phyloP scores from a whole-genome alignment of 2,329 filamentous ascomycete species.

The Simplicillium sp. region DNA sequence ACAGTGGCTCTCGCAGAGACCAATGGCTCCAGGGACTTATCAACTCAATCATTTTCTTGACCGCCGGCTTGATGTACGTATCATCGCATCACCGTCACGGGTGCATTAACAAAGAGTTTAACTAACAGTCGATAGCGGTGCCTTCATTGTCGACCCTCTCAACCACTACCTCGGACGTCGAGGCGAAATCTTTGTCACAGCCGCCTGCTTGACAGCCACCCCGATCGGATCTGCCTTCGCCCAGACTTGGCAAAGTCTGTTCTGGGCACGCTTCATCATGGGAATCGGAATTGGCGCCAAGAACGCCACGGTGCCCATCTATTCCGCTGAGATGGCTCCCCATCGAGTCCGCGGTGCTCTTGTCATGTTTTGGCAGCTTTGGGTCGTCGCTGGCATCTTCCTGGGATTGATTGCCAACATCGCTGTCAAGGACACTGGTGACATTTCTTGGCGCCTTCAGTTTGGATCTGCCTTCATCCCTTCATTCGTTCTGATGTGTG shows the following conservation, averaged over 20 bases:
- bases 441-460: slow-evolving; percentile 52
- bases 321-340: slow-evolving; percentile 62
- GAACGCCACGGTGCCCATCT: slow-evolving; percentile 57
- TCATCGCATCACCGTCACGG: slow-evolving; percentile 22
- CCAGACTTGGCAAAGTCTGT: slow-evolving; percentile 56
- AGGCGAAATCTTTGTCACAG: slow-evolving; percentile 58
- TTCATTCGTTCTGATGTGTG: slow-evolving; percentile 38
- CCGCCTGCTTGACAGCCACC: slow-evolving; percentile 33
- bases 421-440: slow-evolving; percentile 40
- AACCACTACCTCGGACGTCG: slow-evolving; percentile 57
- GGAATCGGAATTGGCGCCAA: slow-evolving; percentile 62
- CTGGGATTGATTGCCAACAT: slow-evolving; percentile 43
- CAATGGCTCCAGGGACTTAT: slow-evolving; percentile 29
- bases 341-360: slow-evolving; percentile 59
- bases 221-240: slow-evolving; percentile 48
- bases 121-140: slow-evolving; percentile 10
- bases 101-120: no score
- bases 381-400: slow-evolving; percentile 30
- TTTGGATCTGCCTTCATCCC: slow-evolving; percentile 48
- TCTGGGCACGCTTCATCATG: slow-evolving; percentile 56
- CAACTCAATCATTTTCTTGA: slow-evolving; percentile 24
- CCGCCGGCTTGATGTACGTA: slow-evolving; percentile 49
- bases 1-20: slow-evolving; percentile 26
- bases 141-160: slow-evolving; percentile 30
- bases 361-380: slow-evolving; percentile 66